phyloP scores from a whole-genome alignment of 768 basidiomycete genomes.

The Suillus subalutaceus region DNA sequence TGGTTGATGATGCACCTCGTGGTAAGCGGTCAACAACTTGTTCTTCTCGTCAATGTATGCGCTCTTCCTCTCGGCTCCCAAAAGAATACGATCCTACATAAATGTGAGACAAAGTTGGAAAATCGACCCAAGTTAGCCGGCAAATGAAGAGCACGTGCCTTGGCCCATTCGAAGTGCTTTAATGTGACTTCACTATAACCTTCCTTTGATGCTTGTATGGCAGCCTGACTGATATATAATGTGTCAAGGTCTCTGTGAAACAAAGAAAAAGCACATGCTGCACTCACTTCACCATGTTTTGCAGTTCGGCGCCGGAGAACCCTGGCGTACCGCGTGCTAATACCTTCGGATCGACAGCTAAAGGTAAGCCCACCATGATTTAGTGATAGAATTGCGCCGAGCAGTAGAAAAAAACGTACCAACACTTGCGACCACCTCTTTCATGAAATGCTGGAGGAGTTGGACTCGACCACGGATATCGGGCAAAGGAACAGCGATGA shows the following conservation, averaged over 20 bases:
- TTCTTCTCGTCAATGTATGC: slow-evolving; percentile 86
- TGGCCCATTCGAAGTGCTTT: slow-evolving; percentile 97
- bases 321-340: slow-evolving; percentile 94
- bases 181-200: slow-evolving; percentile 69
- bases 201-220: slow-evolving; percentile 92
- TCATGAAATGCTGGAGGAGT: slow-evolving; percentile 91
- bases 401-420: slow-evolving; percentile 39
- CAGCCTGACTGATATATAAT: slow-evolving; percentile 64
- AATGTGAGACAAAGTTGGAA: slow-evolving; percentile 2
- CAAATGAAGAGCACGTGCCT: slow-evolving; percentile 46
- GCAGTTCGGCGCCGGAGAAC: slow-evolving; percentile 95
- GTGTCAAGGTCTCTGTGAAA: slow-evolving; percentile 11
- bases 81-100: slow-evolving; percentile 85
- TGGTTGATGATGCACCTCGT: slow-evolving; percentile 64
- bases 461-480: slow-evolving; percentile 94
- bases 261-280: background rate
- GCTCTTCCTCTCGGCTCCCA: slow-evolving; percentile 95
- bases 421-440: slow-evolving; percentile 64
- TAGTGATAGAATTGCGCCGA: background rate
- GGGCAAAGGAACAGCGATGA: slow-evolving; percentile 91
- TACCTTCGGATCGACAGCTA: slow-evolving; percentile 83
- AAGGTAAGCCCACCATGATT: slow-evolving; percentile 2
- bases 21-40: slow-evolving; percentile 92
- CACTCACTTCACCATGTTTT: slow-evolving; percentile 93
- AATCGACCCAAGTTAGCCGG: background rate